Base-by-base conservation (phyloP, 352 stramenopile genomes). In the Thalassiosira pacifica region DNA sequence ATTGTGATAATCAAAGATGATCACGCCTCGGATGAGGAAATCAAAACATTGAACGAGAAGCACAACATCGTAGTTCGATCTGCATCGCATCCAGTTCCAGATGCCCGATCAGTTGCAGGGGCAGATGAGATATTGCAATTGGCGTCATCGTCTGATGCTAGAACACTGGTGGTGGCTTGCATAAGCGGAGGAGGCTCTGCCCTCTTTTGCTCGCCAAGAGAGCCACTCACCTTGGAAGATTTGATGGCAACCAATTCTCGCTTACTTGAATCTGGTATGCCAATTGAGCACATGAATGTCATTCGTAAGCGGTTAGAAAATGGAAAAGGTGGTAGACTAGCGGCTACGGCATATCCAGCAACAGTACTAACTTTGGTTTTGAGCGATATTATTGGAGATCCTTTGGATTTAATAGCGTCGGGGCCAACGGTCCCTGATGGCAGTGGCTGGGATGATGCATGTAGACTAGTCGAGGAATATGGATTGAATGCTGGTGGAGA, bases 251-350 rank as follows among this genome's bases (percentile, higher is more conserved):
- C 82, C 5, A 95, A 95, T 83, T 60, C 57, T 40, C 57, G 82
- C 8, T 82, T 95, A 34, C 77, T 95, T 16, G 73, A 76, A 59
- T 92, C 81, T 1, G 91, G 91, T 32, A 91, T 93, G 88, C 79
- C 79, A 24, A 95, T 95, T 81, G 75, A 91, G 60, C 85, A 94
- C 63, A 94, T 94, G 87, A 95, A 95, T 83, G 83, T 95, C 0
- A 87, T 95, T 70, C 78, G 91, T 0, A 95, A 94, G 73, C 75
- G 85, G 45, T 72, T 95, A 32, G 91, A 95, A 80, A 71, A 86
- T 37, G 91, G 85, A 42, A 95, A 95, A 40, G 91, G 91, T 48
- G 91, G 91, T 8, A 83, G 80, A 79, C 77, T 95, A 16, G 85
- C 88, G 13, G 42, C 67, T 29, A 24, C 69, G 29, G 82, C 84